Percentiles rank a stretch among this genome's conserved stretches.
These are phyloP conservation scores for Vaccinium darrowii DNA, from an alignment of 148 eudicot species.

Conservation along the genomic window DNA sequence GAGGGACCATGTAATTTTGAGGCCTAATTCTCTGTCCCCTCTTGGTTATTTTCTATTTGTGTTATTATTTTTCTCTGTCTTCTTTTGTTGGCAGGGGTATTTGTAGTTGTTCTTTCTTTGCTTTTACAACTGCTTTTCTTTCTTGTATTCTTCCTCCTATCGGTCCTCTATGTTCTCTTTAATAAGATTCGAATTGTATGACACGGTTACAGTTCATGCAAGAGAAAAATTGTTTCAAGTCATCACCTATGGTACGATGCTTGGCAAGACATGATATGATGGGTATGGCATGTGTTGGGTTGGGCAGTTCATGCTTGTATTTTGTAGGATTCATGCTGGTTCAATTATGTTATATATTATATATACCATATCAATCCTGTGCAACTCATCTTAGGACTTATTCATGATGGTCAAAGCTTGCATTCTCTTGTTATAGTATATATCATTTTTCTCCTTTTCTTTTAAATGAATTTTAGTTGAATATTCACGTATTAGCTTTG, in stretches of 20 bases:
- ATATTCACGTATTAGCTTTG: not conserved
- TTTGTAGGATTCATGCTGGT: not conserved
- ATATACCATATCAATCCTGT: not conserved
- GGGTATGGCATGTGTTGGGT: not conserved
- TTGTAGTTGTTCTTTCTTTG: not conserved
- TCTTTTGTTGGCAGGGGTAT: not conserved
- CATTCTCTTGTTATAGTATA: not conserved
- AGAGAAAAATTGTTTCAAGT: not conserved
- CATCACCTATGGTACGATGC: not conserved
- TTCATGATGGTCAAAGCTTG: not conserved
- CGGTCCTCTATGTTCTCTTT: not conserved
- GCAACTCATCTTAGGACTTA: not conserved
- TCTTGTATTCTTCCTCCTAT: not conserved
- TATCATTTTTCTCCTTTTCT: not conserved
- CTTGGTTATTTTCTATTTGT: not conserved
- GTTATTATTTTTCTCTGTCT: not conserved
- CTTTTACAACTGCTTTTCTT: not conserved
- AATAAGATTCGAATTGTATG: not conserved
- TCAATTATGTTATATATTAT: not conserved
- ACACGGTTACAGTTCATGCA: not conserved
- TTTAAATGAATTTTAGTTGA: not conserved
- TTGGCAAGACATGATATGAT: not conserved
- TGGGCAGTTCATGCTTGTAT: not conserved
- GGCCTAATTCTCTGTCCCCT: not conserved
- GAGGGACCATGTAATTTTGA: not conserved